Evolutionary conservation across 495 filamentous ascomycete genomes (phyloP).

Genomic region (Xylaria grammica): DNA sequence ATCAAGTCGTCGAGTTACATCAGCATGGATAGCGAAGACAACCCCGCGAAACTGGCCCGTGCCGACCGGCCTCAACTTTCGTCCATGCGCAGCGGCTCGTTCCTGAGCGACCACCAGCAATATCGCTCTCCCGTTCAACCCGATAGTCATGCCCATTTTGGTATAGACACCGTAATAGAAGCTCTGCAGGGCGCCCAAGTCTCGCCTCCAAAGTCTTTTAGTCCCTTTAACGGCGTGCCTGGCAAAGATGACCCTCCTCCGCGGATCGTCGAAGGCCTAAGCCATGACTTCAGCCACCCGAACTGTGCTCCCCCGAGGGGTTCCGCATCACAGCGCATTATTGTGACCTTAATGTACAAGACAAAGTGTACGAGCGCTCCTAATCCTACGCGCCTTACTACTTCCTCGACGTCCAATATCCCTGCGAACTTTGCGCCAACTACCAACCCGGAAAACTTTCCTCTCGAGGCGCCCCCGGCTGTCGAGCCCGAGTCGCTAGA

Average conservation of each 20-base stretch:
- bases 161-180: conserved; percentile 61
- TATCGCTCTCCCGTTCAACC: conserved; percentile 66
- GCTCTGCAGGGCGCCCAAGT: conserved; percentile 42
- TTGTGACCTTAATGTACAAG: conserved; percentile 76
- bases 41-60: conserved; percentile 33
- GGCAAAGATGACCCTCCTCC: conserved; percentile 56
- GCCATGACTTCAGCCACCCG: conserved; percentile 60
- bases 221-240: conserved; percentile 58
- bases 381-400: conserved; percentile 38
- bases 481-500: conserved; percentile 68
- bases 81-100: conserved; percentile 68
- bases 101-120: conserved; percentile 74
- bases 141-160: conserved; percentile 56
- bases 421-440: conserved; percentile 66
- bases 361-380: conserved; percentile 42
- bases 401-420: conserved; percentile 46
- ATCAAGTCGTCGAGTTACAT: not conserved
- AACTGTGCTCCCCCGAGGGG: conserved; percentile 58
- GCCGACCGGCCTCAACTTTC: conserved; percentile 50
- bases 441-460: conserved; percentile 69
- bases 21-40: conserved; percentile 45
- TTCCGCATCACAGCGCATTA: conserved; percentile 48
- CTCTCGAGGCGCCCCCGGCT: conserved; percentile 69
- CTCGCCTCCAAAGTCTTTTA: conserved; percentile 44
- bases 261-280: conserved; percentile 60